Conservation (phyloP, 108 stramenopile genomes). For the Hondaea fermentalgiana region DNA sequence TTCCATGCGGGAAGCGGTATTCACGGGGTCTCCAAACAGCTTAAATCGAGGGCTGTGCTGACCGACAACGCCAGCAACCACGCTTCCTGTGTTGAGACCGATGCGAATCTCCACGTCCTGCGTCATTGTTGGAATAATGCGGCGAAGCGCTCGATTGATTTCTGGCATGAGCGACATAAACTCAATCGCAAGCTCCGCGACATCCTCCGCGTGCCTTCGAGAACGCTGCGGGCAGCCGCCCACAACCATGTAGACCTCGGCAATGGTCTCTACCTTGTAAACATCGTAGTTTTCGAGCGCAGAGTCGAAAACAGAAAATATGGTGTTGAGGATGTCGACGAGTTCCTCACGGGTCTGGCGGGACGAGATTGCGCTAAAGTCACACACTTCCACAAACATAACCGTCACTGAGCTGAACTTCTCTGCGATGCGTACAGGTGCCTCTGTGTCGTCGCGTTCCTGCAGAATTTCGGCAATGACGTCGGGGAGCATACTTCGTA, state of each 20-base stretch:
- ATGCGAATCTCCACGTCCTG: conserved; percentile 29
- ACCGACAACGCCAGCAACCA: conserved; percentile 44
- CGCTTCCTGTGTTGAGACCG: conserved; percentile 35
- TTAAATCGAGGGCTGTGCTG: conserved; percentile 31
- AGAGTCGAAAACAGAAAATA: conserved; percentile 25
- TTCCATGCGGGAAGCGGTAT: conserved; percentile 46
- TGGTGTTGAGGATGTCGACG: conserved; percentile 25
- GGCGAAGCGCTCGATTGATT: background rate
- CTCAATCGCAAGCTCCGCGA: conserved; percentile 25
- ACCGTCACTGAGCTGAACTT: conserved; percentile 25
- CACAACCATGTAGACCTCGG: conserved; percentile 40
- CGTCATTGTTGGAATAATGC: background rate
- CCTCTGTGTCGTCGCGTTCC: background rate
- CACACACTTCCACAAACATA: conserved; percentile 21
- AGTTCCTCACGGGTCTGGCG: background rate
- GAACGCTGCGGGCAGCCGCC: conserved; percentile 23
- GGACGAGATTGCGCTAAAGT: conserved; percentile 9
- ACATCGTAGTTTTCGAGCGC: conserved; percentile 14
- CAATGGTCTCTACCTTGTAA: conserved; percentile 50
- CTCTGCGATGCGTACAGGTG: background rate
- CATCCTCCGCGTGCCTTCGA: conserved; percentile 21
- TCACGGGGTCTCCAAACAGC: conserved; percentile 47
- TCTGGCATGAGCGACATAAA: conserved; percentile 3
- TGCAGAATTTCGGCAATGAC: background rate
- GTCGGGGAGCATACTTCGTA: conserved; percentile 10